Evolutionary conservation across 2,329 filamentous ascomycete species (phyloP).

Genomic region (Xylaria sp.): DNA sequence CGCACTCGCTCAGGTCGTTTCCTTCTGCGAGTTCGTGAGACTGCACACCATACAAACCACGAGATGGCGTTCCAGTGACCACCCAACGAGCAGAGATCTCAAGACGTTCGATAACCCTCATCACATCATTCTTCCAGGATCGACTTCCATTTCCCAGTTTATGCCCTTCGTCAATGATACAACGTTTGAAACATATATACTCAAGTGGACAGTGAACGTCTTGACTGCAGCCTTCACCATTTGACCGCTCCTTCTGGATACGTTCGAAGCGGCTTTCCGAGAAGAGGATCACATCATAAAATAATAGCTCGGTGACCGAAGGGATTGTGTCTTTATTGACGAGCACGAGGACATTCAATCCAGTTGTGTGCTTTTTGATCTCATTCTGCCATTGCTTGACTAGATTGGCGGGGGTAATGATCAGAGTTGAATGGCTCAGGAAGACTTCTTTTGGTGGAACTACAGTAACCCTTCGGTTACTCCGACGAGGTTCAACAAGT

Average conservation of each 20-base stretch:
- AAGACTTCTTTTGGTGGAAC: conserved; percentile 61
- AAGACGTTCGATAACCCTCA: conserved; percentile 63
- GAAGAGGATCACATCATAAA: conserved; percentile 82
- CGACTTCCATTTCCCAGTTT: conserved; percentile 74
- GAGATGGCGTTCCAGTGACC: conserved; percentile 88
- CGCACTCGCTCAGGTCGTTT: not conserved
- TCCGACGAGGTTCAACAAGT: conserved; percentile 53
- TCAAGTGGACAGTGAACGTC: conserved; percentile 68
- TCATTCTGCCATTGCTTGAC: conserved; percentile 86
- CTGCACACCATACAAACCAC: conserved; percentile 81
- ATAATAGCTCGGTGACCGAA: conserved; percentile 63
- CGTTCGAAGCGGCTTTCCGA: conserved; percentile 77
- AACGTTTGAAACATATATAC: conserved; percentile 81
- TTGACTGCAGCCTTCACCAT: conserved; percentile 44
- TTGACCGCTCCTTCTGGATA: conserved; percentile 60
- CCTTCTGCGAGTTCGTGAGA: conserved; percentile 25
- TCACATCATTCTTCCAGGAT: conserved; percentile 65
- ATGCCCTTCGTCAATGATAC: conserved; percentile 94
- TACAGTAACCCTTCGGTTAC: conserved; percentile 50
- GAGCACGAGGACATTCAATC: conserved; percentile 72
- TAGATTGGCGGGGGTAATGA: conserved; percentile 86
- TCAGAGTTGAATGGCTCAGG: conserved; percentile 75
- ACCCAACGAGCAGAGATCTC: conserved; percentile 82
- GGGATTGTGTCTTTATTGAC: conserved; percentile 67
- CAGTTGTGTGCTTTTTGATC: conserved; percentile 78